Percentiles rank a stretch among this genome's conserved stretches.
Conservation (phyloP, 1,284 basidiomycete genomes). For the Chondrostereum purpureum region DNA sequence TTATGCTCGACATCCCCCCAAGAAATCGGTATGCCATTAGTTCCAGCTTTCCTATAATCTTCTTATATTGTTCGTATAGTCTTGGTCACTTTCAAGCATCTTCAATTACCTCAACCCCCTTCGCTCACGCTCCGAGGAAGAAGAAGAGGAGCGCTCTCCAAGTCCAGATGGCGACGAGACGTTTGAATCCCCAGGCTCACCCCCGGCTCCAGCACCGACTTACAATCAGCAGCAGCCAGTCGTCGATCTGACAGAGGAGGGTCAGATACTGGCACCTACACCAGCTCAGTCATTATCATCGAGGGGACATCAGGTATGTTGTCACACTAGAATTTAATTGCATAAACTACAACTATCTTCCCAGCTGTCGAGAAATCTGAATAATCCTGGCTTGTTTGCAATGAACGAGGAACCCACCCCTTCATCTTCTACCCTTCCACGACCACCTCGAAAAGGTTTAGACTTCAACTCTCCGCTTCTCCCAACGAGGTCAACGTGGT, state of each 20-base stretch:
- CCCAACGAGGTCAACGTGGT: too few species aligned
- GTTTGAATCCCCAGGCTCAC: conserved; percentile 11
- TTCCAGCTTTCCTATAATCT: conserved; percentile 7
- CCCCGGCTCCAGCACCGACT: background rate
- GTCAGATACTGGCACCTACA: conserved; percentile 11
- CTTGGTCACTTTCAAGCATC: conserved; percentile 45
- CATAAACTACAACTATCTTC: conserved; percentile 6
- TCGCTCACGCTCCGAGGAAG: conserved; percentile 17
- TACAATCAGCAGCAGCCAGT: background rate
- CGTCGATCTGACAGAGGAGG: conserved; percentile 13
- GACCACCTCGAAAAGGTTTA: too few species aligned
- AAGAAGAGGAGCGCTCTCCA: conserved; percentile 8
- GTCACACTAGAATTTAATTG: conserved; percentile 3
- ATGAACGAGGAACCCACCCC: too few species aligned
- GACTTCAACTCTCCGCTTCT: too few species aligned
- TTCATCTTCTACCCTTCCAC: conserved; percentile 1
- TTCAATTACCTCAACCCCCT: conserved; percentile 43
- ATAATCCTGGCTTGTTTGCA: background rate
- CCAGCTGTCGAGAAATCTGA: conserved; percentile 2
- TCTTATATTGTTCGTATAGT: too few species aligned
- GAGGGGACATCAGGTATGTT: conserved; percentile 25
- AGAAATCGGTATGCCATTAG: conserved; percentile 35
- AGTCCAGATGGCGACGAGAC: conserved; percentile 16
- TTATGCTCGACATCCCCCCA: conserved; percentile 27
- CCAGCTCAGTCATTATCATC: conserved; percentile 21